Evolutionary conservation across 139 green algal genomes (phyloP).

Genomic region (Gonium pectorale): DNA sequence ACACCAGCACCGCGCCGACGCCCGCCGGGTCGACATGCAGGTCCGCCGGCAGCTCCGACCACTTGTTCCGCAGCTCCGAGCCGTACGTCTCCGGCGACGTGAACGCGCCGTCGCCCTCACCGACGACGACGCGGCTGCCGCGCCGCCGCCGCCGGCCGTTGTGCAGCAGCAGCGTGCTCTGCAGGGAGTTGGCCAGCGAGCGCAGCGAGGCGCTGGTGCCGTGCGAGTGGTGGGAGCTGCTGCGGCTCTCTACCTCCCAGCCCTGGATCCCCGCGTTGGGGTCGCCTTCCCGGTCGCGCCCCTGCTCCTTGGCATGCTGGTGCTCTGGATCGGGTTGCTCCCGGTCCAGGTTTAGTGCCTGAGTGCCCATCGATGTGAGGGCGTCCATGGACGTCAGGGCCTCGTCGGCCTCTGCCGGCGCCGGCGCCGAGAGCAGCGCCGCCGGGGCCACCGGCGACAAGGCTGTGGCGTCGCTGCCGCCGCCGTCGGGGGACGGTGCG

Average conservation of each 20-base stretch:
- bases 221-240: background rate
- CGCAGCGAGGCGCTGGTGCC: background rate
- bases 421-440: background rate
- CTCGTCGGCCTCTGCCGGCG: background rate
- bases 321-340: too few relatives aligned
- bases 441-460: background rate
- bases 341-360: too few relatives aligned
- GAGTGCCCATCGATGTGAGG: too few relatives aligned
- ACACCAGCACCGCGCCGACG: slow-evolving; percentile 20
- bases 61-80: slow-evolving; percentile 14
- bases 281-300: too few relatives aligned
- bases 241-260: slow-evolving; percentile 17
- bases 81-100: slow-evolving; percentile 29
- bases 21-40: background rate
- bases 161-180: background rate
- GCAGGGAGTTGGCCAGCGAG: background rate
- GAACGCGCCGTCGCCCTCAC: background rate
- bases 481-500: background rate
- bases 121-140: background rate
- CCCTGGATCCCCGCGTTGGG: too few relatives aligned
- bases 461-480: background rate
- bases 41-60: slow-evolving; percentile 6
- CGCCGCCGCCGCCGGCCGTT: background rate
- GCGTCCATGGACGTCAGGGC: too few relatives aligned
- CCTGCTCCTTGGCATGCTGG: too few relatives aligned